Evolutionary conservation across 1,284 basidiomycete genomes (phyloP), one percentile per base, ranked within the genome.

Genomic region (Ustilago curta): DNA sequence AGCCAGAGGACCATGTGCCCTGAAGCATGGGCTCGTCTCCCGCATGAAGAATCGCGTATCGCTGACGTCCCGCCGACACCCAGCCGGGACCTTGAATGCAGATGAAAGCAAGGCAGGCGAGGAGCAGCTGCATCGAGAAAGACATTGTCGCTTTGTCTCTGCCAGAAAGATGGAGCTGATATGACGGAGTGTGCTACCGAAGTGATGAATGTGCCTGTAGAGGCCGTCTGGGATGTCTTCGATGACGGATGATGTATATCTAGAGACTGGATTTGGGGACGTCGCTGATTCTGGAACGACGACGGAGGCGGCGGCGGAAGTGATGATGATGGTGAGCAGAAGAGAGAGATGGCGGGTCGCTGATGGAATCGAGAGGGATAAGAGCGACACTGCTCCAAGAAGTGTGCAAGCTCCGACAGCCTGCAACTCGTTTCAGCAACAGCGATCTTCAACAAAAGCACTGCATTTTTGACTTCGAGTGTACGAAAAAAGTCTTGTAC

Each of bases 1-100:
- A 75, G 1, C 83, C 83, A 1, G 76, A 76, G 0, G 74, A 78
- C 83, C 83, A 84, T 11, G 83, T 84, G 27, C 83, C 83, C 23
- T 76, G 64, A 0, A 80, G 61, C 31, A 54, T 58, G 3, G 73
- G 54, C 14, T 76, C 78, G 31, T 74, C 66, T 18, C 71, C 71
- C 6, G 61, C 54, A 4, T 39, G 18, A 1, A 74, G 65, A 2
- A 74, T 39, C 16, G 39, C 59, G 21, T 74, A 74, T 44, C 66
- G 58, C 45, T 74, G 71, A 23, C 71, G 65, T 29, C 71, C 66
- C 2, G 71, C 71, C 19, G 39, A 16, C 0, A 65, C 70, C 11
- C 61, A 3, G 25, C 47, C 49, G 12, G 54, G n/a, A 42, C 35
- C n/a, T 8, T 59, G 47, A 1, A 71, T 31, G 19, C 39, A 49